Percentiles rank a stretch among this genome's conserved stretches.
Conservation (phyloP, 1,139 yeast genomes). For the Sugiyamaella paludigena region DNA sequence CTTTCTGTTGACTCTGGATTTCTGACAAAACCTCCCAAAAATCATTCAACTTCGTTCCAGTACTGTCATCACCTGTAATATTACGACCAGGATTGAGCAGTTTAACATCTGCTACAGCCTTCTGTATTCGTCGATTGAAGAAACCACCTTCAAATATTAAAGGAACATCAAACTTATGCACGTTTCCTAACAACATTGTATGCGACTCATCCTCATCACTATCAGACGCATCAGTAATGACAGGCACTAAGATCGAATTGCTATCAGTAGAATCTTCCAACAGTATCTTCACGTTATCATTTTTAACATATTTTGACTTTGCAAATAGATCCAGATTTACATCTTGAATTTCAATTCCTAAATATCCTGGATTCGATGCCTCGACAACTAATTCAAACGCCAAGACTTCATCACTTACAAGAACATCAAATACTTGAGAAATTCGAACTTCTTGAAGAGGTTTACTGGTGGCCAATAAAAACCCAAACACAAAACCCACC, state of each 20-base stretch:
- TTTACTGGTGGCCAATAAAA: slow-evolving; percentile 80
- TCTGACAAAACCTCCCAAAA: slow-evolving; percentile 2
- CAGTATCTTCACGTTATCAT: slow-evolving; percentile 18
- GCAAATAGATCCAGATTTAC: slow-evolving; percentile 88
- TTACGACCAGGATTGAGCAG: slow-evolving; percentile 72
- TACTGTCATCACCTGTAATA: slow-evolving; percentile 45
- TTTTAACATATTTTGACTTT: slow-evolving; percentile 55
- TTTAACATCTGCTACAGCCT: slow-evolving; percentile 67
- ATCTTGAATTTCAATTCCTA: slow-evolving; percentile 60
- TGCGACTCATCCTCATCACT: slow-evolving; percentile 33
- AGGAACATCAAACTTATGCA: slow-evolving; percentile 66
- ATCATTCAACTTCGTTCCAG: slow-evolving; percentile 7
- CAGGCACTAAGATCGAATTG: not conserved
- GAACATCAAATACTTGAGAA: slow-evolving; percentile 59
- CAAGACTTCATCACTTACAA: slow-evolving; percentile 82
- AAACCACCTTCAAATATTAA: slow-evolving; percentile 76
- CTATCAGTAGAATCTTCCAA: not conserved
- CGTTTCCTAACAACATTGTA: slow-evolving; percentile 76
- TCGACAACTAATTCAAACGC: slow-evolving; percentile 74
- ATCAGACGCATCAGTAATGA: slow-evolving; percentile 13
- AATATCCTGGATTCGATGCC: slow-evolving; percentile 84
- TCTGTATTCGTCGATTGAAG: slow-evolving; percentile 55
- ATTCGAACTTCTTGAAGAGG: slow-evolving; percentile 70
- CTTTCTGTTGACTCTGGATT: slow-evolving; percentile 9
- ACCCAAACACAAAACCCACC: slow-evolving; percentile 77